Evolutionary conservation across 192 early-diverging fungal genomes (phyloP), one percentile per base, ranked within the genome.

Genomic region (Dissophora globulifera): DNA sequence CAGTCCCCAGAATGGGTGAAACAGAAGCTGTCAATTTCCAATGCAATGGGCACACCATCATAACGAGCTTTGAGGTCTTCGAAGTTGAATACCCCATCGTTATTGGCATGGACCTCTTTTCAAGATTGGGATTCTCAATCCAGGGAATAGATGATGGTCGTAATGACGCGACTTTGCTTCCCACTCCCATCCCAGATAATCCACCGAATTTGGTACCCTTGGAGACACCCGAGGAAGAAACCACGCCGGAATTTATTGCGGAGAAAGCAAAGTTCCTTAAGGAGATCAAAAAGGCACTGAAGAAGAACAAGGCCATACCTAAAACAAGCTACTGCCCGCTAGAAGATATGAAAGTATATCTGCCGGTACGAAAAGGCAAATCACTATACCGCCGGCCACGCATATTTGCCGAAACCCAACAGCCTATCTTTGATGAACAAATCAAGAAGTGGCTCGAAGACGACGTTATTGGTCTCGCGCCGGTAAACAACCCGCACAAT

Each of bases 401-500:
- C 23, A 9, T 15, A 13, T 52, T 52, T 23, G 26, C 50, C 2
- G 50, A 52, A 23, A 27, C 15, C 0, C 23, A 30, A 4, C 23
- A 30, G 25, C 13, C 4, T 13, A 31, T 52, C n/a, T 13, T 52
- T 31, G 8, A 22, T 52, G 50, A 52, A 9, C 15, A 15, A 4
- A 31, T 52, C 1, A 4, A 1, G 11, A 57, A 69, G 56, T 64
- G 60, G 70, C 48, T 43, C 9, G 50, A 63, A 1, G 61, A 74
- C 15, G 53, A 55, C n/a, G 54, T 50, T 31, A 58, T 74, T 42
- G 35, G 10, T 2, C 9, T 16, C 2, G 61, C 70, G 27, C 13
- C 22, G 5, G 16, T 27, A 4, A 41, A 45, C 22, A 64, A 23
- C 31, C 17, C 13, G 6, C 55, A 45, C 40, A 72, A 62, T 31